Evolutionary conservation across 805 yeast species (phyloP).

Genomic region (Jamesozyma jinghongensis): DNA sequence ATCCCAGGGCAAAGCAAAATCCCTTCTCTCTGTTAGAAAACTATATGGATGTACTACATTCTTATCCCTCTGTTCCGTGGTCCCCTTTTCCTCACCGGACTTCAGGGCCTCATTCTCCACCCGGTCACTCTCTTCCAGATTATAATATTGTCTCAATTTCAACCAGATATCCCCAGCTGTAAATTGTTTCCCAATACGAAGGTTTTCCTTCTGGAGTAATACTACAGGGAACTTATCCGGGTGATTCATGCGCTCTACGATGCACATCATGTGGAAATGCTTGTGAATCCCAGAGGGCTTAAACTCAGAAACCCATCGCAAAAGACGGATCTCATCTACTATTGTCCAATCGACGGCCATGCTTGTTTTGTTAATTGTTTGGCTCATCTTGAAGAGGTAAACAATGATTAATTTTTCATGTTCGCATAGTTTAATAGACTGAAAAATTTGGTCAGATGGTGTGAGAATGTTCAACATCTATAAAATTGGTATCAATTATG

Average conservation of each 20-base stretch:
- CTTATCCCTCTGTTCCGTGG: background rate
- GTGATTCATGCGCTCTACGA: slow-evolving; percentile 30
- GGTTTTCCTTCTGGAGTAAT: slow-evolving; percentile 22
- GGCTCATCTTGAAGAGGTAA: too few relatives aligned
- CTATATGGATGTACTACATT: slow-evolving; percentile 1
- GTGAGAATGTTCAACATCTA: too few relatives aligned
- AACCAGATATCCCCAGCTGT: slow-evolving; percentile 49
- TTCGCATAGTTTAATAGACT: too few relatives aligned
- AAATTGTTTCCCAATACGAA: slow-evolving; percentile 21
- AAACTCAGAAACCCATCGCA: slow-evolving; percentile 51
- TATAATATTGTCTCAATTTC: slow-evolving; percentile 44
- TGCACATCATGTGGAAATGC: slow-evolving; percentile 35
- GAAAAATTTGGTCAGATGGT: too few relatives aligned
- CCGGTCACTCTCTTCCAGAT: slow-evolving; percentile 49
- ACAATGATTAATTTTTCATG: too few relatives aligned
- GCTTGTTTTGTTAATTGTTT: too few relatives aligned
- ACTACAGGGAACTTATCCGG: slow-evolving; percentile 35
- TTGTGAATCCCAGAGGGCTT: slow-evolving; percentile 57
- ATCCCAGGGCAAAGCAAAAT: slow-evolving; percentile 37
- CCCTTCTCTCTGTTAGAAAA: slow-evolving; percentile 10
- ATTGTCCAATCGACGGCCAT: slow-evolving; percentile 41
- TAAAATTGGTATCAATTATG: too few relatives aligned
- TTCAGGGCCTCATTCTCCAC: slow-evolving; percentile 33
- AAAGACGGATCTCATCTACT: slow-evolving; percentile 53
- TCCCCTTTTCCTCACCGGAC: background rate